Percentiles rank a stretch among this genome's conserved stretches.
Conservation (phyloP, 371 early-diverging fungal genomes). For the Fennellomyces sp. region DNA sequence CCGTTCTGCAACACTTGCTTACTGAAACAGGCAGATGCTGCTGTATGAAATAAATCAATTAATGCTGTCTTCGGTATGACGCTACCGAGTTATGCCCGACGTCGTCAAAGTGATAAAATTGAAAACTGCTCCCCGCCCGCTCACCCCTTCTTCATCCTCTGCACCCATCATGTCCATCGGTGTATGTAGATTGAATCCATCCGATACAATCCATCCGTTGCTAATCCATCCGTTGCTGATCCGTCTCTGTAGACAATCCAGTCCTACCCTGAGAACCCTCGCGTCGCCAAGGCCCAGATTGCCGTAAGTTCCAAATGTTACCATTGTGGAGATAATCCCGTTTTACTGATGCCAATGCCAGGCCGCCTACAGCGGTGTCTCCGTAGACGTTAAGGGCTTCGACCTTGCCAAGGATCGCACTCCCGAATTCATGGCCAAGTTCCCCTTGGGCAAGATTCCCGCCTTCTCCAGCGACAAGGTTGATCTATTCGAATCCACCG, state of each 20-base stretch:
- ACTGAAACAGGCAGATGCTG: not conserved
- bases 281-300: conserved; percentile 67
- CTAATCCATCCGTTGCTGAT: not conserved
- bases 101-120: not conserved
- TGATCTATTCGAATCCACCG: conserved; percentile 78
- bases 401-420: conserved; percentile 70
- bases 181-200: conserved; percentile 8
- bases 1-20: not conserved
- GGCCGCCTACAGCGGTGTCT: conserved; percentile 76
- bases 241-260: conserved; percentile 40
- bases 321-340: not conserved
- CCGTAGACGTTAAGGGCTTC: conserved; percentile 69
- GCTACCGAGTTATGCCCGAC: too few relatives aligned
- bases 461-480: conserved; percentile 77
- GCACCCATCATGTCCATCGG: conserved; percentile 15
- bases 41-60: too few relatives aligned
- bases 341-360: too few relatives aligned
- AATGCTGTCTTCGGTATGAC: too few relatives aligned
- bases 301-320: conserved; percentile 42
- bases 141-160: not conserved
- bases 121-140: not conserved
- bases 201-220: conserved; percentile 2
- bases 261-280: conserved; percentile 58
- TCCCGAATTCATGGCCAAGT: conserved; percentile 82
- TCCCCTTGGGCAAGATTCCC: conserved; percentile 84